A percentile compares a stretch with the other conserved stretches of the same genome.
Conservation (phyloP, 352 stramenopile genomes). For the Pythium monospermum region DNA sequence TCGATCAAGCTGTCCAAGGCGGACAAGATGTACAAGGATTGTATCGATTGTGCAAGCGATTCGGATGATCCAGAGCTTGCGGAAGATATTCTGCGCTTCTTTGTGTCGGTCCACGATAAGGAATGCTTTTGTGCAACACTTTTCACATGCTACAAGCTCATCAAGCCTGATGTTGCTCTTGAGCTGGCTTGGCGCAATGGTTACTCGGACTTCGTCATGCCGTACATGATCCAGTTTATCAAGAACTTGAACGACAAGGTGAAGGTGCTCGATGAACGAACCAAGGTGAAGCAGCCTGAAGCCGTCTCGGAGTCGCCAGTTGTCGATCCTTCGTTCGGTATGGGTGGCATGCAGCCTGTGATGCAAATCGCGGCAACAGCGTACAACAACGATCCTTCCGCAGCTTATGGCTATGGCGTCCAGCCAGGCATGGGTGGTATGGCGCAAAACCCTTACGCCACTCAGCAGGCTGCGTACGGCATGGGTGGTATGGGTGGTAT, state of each 20-base stretch:
- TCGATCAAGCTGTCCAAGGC: slow-evolving; percentile 98
- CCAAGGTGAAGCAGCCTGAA: slow-evolving; percentile 72
- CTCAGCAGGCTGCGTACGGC: slow-evolving; percentile 31
- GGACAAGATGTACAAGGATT: slow-evolving; percentile 99
- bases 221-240: slow-evolving; percentile 99
- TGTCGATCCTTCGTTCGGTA: slow-evolving; percentile 67
- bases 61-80: slow-evolving; percentile 95
- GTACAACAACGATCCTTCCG: slow-evolving; percentile 81
- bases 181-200: slow-evolving; percentile 99
- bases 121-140: slow-evolving; percentile 98
- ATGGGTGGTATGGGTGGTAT: slow-evolving; percentile 31
- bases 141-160: slow-evolving; percentile 98
- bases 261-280: slow-evolving; percentile 90
- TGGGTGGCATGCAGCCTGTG: slow-evolving; percentile 77
- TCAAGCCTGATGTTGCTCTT: slow-evolving; percentile 98
- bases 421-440: slow-evolving; percentile 31
- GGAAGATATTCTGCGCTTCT: slow-evolving; percentile 98
- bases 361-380: slow-evolving; percentile 77
- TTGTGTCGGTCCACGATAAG: slow-evolving; percentile 98
- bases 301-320: slow-evolving; percentile 40
- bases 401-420: slow-evolving; percentile 29
- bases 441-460: slow-evolving; percentile 55
- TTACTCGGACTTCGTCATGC: slow-evolving; percentile 99
- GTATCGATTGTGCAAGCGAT: slow-evolving; percentile 98
- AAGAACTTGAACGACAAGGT: slow-evolving; percentile 96